Evolutionary conservation across 1,284 basidiomycete genomes (phyloP).

Genomic region (Boletus holoroseus): DNA sequence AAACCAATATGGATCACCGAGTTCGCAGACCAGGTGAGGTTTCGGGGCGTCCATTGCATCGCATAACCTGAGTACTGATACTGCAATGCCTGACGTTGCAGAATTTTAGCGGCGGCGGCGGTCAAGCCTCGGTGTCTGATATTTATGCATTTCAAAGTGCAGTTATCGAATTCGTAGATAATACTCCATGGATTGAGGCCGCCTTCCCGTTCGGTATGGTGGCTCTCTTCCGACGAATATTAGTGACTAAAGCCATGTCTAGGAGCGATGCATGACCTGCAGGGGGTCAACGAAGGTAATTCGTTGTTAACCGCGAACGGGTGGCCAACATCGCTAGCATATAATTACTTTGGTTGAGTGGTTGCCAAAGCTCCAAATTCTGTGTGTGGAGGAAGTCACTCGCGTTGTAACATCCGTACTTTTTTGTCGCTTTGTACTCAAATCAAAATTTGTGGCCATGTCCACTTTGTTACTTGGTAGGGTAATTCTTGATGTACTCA

Average conservation of each 20-base stretch:
- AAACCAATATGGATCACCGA: constrained; percentile 63
- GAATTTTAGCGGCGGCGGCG: constrained; percentile 55
- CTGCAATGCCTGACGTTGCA: constrained; percentile 21
- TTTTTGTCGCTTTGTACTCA: constrained; percentile 13
- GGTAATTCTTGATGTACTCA: not conserved
- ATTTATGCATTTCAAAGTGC: constrained; percentile 54
- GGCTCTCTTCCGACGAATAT: not conserved
- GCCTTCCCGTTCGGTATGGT: constrained; percentile 66
- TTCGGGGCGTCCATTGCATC: not conserved
- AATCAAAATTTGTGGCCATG: not conserved
- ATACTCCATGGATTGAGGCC: constrained; percentile 46
- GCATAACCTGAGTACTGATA: not conserved
- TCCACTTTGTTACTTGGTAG: not conserved
- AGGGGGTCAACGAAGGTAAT: constrained; percentile 62
- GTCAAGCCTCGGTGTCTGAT: constrained; percentile 46
- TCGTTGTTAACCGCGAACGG: constrained; percentile 44
- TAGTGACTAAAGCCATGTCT: constrained; percentile 3
- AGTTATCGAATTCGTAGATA: constrained; percentile 55
- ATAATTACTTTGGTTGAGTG: constrained; percentile 29
- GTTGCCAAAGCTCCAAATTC: not conserved
- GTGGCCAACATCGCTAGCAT: constrained; percentile 50
- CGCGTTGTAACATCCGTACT: not conserved
- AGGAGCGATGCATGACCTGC: constrained; percentile 67
- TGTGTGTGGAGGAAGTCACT: not conserved
- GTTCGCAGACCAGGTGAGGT: constrained; percentile 55